Evolutionary conservation across 2,329 filamentous ascomycete species (phyloP), one percentile per base, ranked within the genome.

Genomic region (Alternaria tenuissima): DNA sequence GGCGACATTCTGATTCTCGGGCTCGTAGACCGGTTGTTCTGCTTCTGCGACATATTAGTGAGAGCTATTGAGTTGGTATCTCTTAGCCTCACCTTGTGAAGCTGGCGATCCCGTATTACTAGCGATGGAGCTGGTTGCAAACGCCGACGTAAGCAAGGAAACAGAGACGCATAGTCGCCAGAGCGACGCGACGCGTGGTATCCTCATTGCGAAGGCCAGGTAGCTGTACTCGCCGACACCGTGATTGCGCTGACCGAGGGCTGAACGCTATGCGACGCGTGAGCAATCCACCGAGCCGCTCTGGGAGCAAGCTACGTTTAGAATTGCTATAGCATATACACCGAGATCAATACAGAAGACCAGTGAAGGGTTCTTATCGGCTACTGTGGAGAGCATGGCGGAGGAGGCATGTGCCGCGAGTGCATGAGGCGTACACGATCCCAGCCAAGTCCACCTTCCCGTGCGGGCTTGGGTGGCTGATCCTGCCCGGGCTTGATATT

Each of bases 401-500:
- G 41, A 57, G 62, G 57, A 52, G 60, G 59, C 56, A 32, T 41
- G 59, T 63, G 61, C 66, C 55, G 55, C 57, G 49, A 54, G 59
- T 61, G 55, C 48, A 57, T 64, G 57, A 56, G 55, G 61, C 61
- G 55, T 43, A 62, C 56, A 59, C 61, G 52, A 62, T 52, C 28
- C 41, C 38, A 51, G 68, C 63, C 68, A 65, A 66, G 68, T 59
- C 58, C 59, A 47, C 42, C 39, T 43, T 59, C 41, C 59, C 57
- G 53, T 48, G 34, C 28, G 28, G 34, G 46, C 46, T 34, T 49
- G 32, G 46, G 36, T 22, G 52, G 20, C 38, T 41, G 46, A 22
- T 18, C 41, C 38, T 39, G 54, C 39, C 55, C 11, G 20, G 48
- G 42, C 24, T 18, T 22, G 20, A 3, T 24, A 24, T 38, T 18